phyloP scores from a whole-genome alignment of 2,329 filamentous ascomycete genomes.

The Penicillium sp. region DNA sequence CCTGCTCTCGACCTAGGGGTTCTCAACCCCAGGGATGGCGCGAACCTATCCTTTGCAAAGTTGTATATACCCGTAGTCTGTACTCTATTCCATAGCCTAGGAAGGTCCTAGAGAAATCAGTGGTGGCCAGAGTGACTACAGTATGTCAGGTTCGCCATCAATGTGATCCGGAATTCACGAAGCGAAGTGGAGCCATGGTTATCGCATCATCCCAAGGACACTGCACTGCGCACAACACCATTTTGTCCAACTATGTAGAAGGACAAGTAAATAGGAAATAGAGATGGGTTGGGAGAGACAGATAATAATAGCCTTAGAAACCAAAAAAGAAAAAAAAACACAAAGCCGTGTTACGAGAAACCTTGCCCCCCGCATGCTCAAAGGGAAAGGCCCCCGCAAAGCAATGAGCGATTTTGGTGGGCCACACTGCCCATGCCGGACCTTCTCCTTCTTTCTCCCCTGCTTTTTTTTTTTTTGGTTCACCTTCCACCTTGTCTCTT shows the following conservation, averaged over 20 bases:
- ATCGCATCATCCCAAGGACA: constrained; percentile 17
- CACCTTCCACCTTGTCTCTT: not conserved
- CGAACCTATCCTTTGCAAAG: not conserved
- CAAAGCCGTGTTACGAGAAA: constrained; percentile 12
- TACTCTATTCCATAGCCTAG: not conserved
- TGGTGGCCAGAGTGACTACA: not conserved
- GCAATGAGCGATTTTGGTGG: constrained; percentile 26
- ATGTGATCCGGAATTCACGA: constrained; percentile 11
- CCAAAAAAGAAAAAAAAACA: not conserved
- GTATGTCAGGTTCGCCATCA: constrained; percentile 3
- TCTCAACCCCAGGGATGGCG: constrained; percentile 8
- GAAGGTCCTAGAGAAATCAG: not conserved
- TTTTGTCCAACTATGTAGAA: not conserved
- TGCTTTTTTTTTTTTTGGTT: constrained; percentile 22
- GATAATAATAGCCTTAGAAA: not conserved
- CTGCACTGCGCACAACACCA: constrained; percentile 1
- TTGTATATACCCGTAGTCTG: not conserved
- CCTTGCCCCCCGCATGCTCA: constrained; percentile 24
- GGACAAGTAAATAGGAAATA: constrained; percentile 2
- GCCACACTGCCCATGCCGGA: constrained; percentile 18
- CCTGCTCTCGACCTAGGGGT: too few relatives aligned
- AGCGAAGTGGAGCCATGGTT: constrained; percentile 22
- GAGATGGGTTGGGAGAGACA: not conserved
- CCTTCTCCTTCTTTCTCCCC: constrained; percentile 20
- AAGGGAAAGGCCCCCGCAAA: constrained; percentile 26